Conservation (phyloP, 2,329 filamentous ascomycete genomes). For the Waltergamsia citrina region DNA sequence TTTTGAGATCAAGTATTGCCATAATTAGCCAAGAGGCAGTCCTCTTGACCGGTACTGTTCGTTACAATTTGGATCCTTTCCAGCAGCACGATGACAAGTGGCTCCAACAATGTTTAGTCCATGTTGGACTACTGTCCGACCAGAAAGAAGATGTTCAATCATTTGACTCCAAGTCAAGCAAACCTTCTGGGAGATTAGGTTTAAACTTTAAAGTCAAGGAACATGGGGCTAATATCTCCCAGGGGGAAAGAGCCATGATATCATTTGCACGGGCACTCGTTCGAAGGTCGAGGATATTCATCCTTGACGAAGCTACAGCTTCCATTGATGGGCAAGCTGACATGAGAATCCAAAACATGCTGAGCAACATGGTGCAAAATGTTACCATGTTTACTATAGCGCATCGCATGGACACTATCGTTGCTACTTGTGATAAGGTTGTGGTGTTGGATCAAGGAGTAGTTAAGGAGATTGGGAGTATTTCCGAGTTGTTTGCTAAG, state of each 20-base stretch:
- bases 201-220: constrained; percentile 49
- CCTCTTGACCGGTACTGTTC: constrained; percentile 63
- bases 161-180: too few relatives aligned
- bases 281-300: constrained; percentile 4
- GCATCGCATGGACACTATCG: constrained; percentile 59
- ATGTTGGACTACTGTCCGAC: constrained; percentile 42
- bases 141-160: not conserved
- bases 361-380: constrained; percentile 57
- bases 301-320: constrained; percentile 56
- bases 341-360: constrained; percentile 55
- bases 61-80: constrained; percentile 64
- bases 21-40: constrained; percentile 65
- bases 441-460: constrained; percentile 54
- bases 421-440: constrained; percentile 54
- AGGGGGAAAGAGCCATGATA: constrained; percentile 61
- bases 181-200: too few relatives aligned
- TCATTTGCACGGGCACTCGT: constrained; percentile 52
- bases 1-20: constrained; percentile 55
- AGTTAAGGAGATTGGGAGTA: constrained; percentile 53
- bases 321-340: constrained; percentile 64
- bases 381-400: constrained; percentile 64
- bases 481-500: constrained; percentile 41
- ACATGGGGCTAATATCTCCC: constrained; percentile 58
- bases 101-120: constrained; percentile 52
- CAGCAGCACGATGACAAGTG: constrained; percentile 53